A percentile compares a stretch with the other conserved stretches of the same genome.
These are phyloP conservation scores for Cryphonectria radicalis DNA, from an alignment of 2,329 filamentous ascomycete species.

Conservation along the genomic window DNA sequence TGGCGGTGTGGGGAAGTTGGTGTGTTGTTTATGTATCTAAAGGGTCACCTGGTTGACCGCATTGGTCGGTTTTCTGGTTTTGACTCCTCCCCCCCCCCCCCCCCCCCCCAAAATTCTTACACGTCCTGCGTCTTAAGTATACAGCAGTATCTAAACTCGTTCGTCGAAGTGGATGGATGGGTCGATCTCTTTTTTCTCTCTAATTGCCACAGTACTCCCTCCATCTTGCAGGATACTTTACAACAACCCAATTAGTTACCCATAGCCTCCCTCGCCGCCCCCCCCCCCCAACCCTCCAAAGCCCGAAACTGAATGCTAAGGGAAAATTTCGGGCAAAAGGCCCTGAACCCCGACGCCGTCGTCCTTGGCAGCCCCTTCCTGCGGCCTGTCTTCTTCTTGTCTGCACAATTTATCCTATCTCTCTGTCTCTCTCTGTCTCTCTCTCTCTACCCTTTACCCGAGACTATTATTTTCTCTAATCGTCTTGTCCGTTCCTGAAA, in stretches of 20 bases:
- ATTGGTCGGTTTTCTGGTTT: no score
- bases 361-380: not conserved
- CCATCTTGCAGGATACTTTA: not conserved
- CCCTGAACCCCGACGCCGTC: not conserved
- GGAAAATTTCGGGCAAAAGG: not conserved
- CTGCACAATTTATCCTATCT: not conserved
- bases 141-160: no score
- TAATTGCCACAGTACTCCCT: not conserved
- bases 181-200: not conserved
- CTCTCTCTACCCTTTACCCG: not conserved
- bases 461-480: no score
- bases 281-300: no score
- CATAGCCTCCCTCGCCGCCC: no score
- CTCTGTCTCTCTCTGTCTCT: not conserved
- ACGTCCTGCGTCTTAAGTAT: no score
- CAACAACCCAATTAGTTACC: no score
- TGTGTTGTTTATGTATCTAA: no score
- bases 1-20: no score
- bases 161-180: not conserved
- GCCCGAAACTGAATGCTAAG: not conserved
- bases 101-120: not conserved
- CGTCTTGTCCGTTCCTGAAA: no score
- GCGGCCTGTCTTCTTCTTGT: not conserved
- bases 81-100: no score
- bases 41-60: no score